Base-by-base conservation (phyloP, 2,329 filamentous ascomycete species). In the Fusarium bulbicola region DNA sequence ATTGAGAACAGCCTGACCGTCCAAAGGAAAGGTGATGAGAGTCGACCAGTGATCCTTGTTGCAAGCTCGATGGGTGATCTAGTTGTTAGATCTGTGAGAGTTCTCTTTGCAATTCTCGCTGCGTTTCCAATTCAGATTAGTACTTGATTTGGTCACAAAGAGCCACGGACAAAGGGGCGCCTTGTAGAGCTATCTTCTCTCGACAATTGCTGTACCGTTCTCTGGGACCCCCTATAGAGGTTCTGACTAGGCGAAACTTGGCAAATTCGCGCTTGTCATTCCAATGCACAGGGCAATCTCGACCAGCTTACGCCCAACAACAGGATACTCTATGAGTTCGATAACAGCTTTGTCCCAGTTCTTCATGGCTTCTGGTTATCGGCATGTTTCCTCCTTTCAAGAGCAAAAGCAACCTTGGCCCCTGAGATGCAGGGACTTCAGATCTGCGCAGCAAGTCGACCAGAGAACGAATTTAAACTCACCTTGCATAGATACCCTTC, bases 1-100 rank as follows among this genome's bases (percentile, higher is more conserved):
- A 0, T 6, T 15, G 0, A 1, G 7, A 8, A 16, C 5, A 10
- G n/a, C 0, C 5, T 10, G 14, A 0, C 1, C 1, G 14, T 10
- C 40, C 1, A 16, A 42, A 42, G 14, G 15, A 16, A 42, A n/a
- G 39, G 14, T 34, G 9, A n/a, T 1, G 13, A 21, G 8, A 40
- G 21, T 40, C 39, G 5, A 5, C 13, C 13, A 40, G 13, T n/a
- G 13, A n/a, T 40, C 4, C 14, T 40, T 15, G 9, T 40, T n/a
- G 21, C 39, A 40, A 7, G 14, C 39, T 40, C 1, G 2, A 40
- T 40, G 37, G 4, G 37, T 7, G 20, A 7, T 40, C 37, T 12
- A 40, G 36, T 34, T 34, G 14, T 34, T 15, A 34, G 32, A 34
- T 34, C 32, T 8, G 14, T 34, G 32, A 34, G 3, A 34, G 32